Evolutionary conservation across 202 grass and related monocot genomes (phyloP), one percentile per base, ranked within the genome.

Genomic region (Digitaria exilis): DNA sequence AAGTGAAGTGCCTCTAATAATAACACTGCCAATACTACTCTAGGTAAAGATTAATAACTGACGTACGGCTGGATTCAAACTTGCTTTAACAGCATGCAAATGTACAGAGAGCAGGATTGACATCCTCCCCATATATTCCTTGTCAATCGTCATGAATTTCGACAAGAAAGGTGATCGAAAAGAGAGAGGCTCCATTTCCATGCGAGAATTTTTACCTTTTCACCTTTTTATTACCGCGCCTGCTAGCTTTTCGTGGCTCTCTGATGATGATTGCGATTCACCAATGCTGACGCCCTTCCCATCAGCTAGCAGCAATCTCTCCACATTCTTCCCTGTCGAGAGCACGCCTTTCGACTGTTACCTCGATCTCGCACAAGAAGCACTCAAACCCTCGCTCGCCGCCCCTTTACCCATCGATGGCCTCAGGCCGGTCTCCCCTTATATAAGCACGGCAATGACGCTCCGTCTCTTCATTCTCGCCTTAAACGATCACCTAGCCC

Each of bases 161-260:
- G 88, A 80, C 84, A 80, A 30, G 69, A 90, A 90, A 90, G 88
- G 88, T 50, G 69, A n/a, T n/a, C n/a, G n/a, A 76, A 90, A 85
- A 64, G 77, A 67, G 19, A 69, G 22, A n/a, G n/a, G n/a, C n/a
- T n/a, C n/a, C n/a, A n/a, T n/a, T 39, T 42, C 7, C 52, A 83
- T 90, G 79, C 84, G 84, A 86, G 83, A 83, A 69, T 76, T 80
- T 73, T 52, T 63, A 73, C 69, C 69, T 73, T 73, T 73, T 52
- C 67, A 83, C 84, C 75, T 86, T 90, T 52, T 90, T 83, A 75
- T 60, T 69, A 87, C 44, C 60, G 79, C 74, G 46, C 80, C 84
- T 80, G 52, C 80, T 39, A 39, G 37, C 37, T 84, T 86, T 87
- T 60, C 45, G 75, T 80, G 84, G 60, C 62, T 79, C 62, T 55